phyloP scores from a whole-genome alignment of 257 asterid genomes.

The Solanum dulcamara region DNA sequence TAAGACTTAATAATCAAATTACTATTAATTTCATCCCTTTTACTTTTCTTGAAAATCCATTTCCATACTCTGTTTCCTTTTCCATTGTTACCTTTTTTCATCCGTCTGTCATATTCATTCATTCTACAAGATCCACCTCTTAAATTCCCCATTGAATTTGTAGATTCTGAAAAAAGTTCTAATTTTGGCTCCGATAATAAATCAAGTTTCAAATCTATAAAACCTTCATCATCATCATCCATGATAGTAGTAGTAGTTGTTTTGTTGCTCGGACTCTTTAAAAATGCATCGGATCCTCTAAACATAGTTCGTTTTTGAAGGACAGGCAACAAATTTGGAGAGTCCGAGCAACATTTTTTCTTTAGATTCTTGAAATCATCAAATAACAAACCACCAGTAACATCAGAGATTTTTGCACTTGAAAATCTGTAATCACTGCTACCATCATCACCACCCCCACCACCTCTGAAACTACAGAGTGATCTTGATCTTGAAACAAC shows the following conservation, averaged over 20 bases:
- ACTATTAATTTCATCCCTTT: slow-evolving; percentile 15
- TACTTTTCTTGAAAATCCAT: slow-evolving; percentile 61
- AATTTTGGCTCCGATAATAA: slow-evolving; percentile 26
- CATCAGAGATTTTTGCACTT: slow-evolving; percentile 81
- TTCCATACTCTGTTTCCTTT: slow-evolving; percentile 58
- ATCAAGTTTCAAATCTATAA: slow-evolving; percentile 73
- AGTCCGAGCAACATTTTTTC: slow-evolving; percentile 2
- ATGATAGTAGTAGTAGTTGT: slow-evolving; percentile 7
- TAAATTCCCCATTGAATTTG: background rate
- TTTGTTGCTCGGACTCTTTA: background rate
- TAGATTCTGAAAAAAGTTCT: slow-evolving; percentile 9
- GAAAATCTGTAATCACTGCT: slow-evolving; percentile 36
- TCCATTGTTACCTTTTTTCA: slow-evolving; percentile 25
- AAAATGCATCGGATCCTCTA: background rate
- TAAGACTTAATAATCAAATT: slow-evolving; percentile 5
- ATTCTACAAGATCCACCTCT: slow-evolving; percentile 38
- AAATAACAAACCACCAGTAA: slow-evolving; percentile 46
- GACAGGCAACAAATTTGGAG: background rate
- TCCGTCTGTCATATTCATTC: slow-evolving; percentile 26
- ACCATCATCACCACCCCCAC: slow-evolving; percentile 36
- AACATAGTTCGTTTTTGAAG: background rate
- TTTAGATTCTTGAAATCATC: slow-evolving; percentile 20
- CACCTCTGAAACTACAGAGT: slow-evolving; percentile 62
- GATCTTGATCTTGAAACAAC: slow-evolving; percentile 65
- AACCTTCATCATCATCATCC: slow-evolving; percentile 32